Conservation (phyloP, 495 filamentous ascomycete species). For the Daldinia vernicosa region DNA sequence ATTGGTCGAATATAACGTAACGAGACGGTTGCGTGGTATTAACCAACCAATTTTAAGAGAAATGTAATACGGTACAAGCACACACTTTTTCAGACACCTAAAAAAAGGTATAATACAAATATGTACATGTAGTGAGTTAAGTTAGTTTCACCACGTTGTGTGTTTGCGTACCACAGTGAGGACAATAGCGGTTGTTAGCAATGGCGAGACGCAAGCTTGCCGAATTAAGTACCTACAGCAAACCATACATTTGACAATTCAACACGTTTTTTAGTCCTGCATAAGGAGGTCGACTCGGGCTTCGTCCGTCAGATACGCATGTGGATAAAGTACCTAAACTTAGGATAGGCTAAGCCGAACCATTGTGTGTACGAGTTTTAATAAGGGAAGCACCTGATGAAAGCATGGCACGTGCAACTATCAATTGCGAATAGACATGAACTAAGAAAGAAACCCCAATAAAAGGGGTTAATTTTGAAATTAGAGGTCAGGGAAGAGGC, state of each 20-base stretch:
- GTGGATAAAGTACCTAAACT: constrained; percentile 6
- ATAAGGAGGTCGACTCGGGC: background rate
- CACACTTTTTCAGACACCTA: background rate
- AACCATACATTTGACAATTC: constrained; percentile 7
- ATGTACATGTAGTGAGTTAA: background rate
- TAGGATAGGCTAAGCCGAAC: background rate
- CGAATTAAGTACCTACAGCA: constrained; percentile 7
- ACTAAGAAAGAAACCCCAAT: background rate
- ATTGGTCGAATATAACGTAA: constrained; percentile 6
- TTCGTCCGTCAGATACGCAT: background rate
- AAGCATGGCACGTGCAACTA: constrained; percentile 1
- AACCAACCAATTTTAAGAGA: background rate
- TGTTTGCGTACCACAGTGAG: constrained; percentile 1
- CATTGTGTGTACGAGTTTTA: background rate
- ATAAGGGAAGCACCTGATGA: background rate
- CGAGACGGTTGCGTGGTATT: background rate
- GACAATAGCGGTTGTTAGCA: background rate
- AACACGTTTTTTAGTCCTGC: background rate
- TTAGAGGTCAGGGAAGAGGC: constrained; percentile 7
- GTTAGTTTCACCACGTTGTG: background rate
- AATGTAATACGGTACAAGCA: background rate
- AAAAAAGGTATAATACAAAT: background rate
- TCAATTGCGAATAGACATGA: background rate
- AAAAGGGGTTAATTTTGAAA: background rate
- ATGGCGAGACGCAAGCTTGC: background rate